Evolutionary conservation across 2,329 filamentous ascomycete species (phyloP).

Genomic region (Zymoseptoria crescenta): DNA sequence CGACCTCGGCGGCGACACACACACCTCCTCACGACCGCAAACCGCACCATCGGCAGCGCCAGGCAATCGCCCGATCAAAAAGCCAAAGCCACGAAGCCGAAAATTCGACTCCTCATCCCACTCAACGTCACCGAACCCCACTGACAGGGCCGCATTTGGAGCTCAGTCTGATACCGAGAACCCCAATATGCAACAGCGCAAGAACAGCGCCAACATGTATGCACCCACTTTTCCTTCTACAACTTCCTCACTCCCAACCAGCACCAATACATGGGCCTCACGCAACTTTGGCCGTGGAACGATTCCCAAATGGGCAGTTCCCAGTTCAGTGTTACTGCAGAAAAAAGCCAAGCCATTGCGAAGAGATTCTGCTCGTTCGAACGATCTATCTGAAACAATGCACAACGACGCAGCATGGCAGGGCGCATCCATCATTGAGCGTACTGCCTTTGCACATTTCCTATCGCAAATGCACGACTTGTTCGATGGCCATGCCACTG

Average conservation of each 20-base stretch:
- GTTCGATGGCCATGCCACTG: background rate
- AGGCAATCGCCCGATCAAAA: constrained; percentile 24
- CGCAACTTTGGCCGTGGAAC: constrained; percentile 12
- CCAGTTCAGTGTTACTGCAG: constrained; percentile 17
- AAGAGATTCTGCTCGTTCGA: background rate
- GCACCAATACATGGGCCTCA: constrained; percentile 8
- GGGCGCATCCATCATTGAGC: constrained; percentile 10
- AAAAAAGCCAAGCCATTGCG: background rate
- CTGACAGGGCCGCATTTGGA: constrained; percentile 1
- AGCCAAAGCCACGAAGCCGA: constrained; percentile 25
- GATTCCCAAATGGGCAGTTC: constrained; percentile 25
- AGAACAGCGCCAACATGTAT: constrained; percentile 29
- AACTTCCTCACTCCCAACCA: constrained; percentile 5
- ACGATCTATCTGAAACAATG: background rate
- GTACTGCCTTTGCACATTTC: constrained; percentile 13
- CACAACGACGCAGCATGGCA: constrained; percentile 7
- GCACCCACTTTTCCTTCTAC: constrained; percentile 14
- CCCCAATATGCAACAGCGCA: constrained; percentile 23
- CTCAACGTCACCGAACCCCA: constrained; percentile 5
- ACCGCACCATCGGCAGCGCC: constrained; percentile 9
- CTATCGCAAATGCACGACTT: constrained; percentile 2
- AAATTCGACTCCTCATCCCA: constrained; percentile 7
- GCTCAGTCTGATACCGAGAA: constrained; percentile 15
- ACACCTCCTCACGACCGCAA: constrained; percentile 3
- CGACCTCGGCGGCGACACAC: background rate